Conservation (phyloP, 352 stramenopile genomes). For the Phytophthora macrochlamydospora region DNA sequence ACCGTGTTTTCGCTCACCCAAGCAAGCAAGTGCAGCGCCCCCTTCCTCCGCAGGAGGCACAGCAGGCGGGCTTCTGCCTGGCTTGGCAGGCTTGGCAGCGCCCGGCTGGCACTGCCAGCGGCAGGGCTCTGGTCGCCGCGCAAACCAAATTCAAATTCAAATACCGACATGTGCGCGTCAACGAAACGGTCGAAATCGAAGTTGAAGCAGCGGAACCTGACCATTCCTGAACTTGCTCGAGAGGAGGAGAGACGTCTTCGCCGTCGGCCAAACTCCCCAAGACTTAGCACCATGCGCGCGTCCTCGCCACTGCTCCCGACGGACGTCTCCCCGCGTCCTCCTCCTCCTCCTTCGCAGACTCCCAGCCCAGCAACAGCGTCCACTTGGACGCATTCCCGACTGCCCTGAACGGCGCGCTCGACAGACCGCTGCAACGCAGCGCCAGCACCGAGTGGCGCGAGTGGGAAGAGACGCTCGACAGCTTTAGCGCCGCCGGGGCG, state of each 20-base stretch:
- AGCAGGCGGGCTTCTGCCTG: too few relatives aligned
- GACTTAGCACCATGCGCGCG: slow-evolving; percentile 16
- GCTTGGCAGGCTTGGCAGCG: too few relatives aligned
- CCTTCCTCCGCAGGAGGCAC: too few relatives aligned
- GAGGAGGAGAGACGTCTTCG: slow-evolving; percentile 6
- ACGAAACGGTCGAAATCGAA: neutral
- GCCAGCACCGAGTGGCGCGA: slow-evolving; percentile 46
- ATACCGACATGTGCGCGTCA: neutral
- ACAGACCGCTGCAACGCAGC: slow-evolving; percentile 23
- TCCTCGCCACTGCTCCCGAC: slow-evolving; percentile 27
- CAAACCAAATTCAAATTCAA: slow-evolving; percentile 10
- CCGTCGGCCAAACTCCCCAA: too few relatives aligned
- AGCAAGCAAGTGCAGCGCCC: too few relatives aligned
- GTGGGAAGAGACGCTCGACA: slow-evolving; percentile 46
- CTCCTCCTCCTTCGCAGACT: slow-evolving; percentile 19
- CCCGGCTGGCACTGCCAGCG: too few relatives aligned
- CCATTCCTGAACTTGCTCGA: slow-evolving; percentile 30
- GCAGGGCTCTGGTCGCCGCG: neutral
- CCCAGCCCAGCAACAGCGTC: neutral
- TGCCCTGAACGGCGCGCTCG: slow-evolving; percentile 10
- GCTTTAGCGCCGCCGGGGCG: slow-evolving; percentile 20
- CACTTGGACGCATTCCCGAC: neutral
- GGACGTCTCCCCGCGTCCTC: slow-evolving; percentile 12
- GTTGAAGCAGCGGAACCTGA: neutral
- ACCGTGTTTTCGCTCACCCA: too few relatives aligned